These are phyloP conservation scores for Coleophoma crateriformis DNA, from an alignment of 2,329 filamentous ascomycete genomes.

Conservation along the genomic window DNA sequence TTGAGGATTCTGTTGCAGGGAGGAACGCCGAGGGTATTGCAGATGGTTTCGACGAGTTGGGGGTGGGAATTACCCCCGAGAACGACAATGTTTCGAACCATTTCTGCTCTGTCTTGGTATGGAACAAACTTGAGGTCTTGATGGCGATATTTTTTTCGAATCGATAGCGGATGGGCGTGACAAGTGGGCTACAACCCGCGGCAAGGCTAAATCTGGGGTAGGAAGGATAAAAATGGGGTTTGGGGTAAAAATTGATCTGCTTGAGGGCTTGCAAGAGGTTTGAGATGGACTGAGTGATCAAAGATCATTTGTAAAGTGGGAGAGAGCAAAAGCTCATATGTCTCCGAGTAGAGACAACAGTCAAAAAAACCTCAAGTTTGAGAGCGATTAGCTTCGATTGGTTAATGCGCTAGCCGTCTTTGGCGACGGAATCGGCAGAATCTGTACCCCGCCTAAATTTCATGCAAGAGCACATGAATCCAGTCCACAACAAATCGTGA, in stretches of 20 bases:
- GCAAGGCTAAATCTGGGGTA: background rate
- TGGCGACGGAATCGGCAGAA: background rate
- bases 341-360: background rate
- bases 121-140: background rate
- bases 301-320: background rate
- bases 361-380: background rate
- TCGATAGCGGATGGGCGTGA: slow-evolving; percentile 17
- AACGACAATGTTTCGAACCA: slow-evolving; percentile 94
- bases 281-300: background rate
- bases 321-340: background rate
- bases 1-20: slow-evolving; percentile 75
- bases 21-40: slow-evolving; percentile 83
- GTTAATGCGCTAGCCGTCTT: background rate
- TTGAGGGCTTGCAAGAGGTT: background rate
- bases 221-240: background rate
- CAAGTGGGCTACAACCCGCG: slow-evolving; percentile 14
- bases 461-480: background rate
- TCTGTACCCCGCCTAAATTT: background rate
- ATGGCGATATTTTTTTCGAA: slow-evolving; percentile 2
- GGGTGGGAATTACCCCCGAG: slow-evolving; percentile 93
- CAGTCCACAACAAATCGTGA: background rate
- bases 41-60: slow-evolving; percentile 78
- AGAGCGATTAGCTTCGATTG: too few relatives aligned
- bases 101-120: slow-evolving; percentile 28
- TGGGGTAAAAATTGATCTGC: background rate